Evolutionary conservation across 2,329 filamentous ascomycete genomes (phyloP), one percentile per base, ranked within the genome.

Genomic region (Colletotrichum cordylinicola): DNA sequence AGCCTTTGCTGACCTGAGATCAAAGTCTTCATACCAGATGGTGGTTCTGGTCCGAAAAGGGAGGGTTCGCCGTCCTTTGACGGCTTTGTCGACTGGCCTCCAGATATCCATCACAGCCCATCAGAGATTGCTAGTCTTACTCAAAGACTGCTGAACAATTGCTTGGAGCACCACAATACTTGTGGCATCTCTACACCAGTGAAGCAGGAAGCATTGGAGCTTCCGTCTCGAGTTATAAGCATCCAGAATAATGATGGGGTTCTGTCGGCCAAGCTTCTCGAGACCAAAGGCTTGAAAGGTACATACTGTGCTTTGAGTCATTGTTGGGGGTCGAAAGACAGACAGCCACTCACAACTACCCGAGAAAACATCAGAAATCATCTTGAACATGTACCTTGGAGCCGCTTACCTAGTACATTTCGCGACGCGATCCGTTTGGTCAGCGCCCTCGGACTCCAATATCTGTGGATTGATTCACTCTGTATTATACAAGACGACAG

Each of bases 81-180:
- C 35, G 35, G 7, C 9, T 18, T 39, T 9, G 37, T 5, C 5
- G 37, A 43, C 8, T 18, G 37, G 37, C 37, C 37, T 43, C 37
- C 37, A 10, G 4, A 9, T 18, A 18, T 10, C 2, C 4, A 43
- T 18, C 16, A 9, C 16, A 43, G 16, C 8, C 37, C 8, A 18
- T 1, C 0, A 18, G 37, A 39, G 16, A 39, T 9, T 2, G 4
- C 0, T 5, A 18, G 37, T 5, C 1, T 18, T 8, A 39, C 37
- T 18, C 37, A 39, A 5, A 39, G 2, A 8, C 37, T 43, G 16
- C 4, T 43, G 8, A 9, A 3, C 37, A 18, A 43, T 3, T 43
- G 37, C 1, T 8, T 43, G 2, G 2, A 43, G 1, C 8, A 43
- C 1, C 37, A 43, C 2, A 8, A 0, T 1, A 2, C 4, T 43